Base-by-base conservation (phyloP, 1,139 yeast genomes). In the Yamadazyma dushanensis region DNA sequence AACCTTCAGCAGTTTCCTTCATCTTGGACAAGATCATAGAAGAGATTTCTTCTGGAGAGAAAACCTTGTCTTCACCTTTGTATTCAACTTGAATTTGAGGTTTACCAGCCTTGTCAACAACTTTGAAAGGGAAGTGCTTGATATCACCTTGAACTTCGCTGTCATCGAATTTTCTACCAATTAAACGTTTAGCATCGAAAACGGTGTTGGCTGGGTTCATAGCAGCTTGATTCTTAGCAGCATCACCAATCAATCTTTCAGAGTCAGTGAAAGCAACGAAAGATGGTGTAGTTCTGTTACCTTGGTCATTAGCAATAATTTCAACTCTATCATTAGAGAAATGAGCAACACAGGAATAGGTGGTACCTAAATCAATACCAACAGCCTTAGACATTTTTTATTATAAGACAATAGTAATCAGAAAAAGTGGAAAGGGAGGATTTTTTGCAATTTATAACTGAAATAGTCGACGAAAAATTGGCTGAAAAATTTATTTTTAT, bases 321-420 rank as follows among this genome's bases (percentile, higher is more conserved):
- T 88, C 97, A 56, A 82, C 63, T 56, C 61, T 51, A 51, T 84
- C 89, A 77, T 80, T 85, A 76, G 78, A 95, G 76, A 78, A 87
- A 74, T 88, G 86, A 62, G 97, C 97, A 56, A 89, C 97, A 84
- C 97, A 89, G 51, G 97, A 89, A 86, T 90, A 87, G 56, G 96
- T 87, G 62, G 97, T 89, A 82, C 97, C 97, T 77, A 88, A 84
- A 84, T 88, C 96, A 88, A 90, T 90, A 79, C 98, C 97, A 78
- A 90, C 89, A 77, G 97, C 97, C 47, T 48, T 48, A 36, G 52
- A 48, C 52, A 48, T 47, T 16, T 29, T 43, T 16, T 20, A 16
- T 15, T 31, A 23, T 26, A 35, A 20, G 23, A 15, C 26, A 15
- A 25, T 23, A 25, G 27, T 25, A 23, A 27, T 27, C 16, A 14